Conservation (phyloP, 1,284 basidiomycete genomes). For the Sporisorium iseilematis-ciliati region DNA sequence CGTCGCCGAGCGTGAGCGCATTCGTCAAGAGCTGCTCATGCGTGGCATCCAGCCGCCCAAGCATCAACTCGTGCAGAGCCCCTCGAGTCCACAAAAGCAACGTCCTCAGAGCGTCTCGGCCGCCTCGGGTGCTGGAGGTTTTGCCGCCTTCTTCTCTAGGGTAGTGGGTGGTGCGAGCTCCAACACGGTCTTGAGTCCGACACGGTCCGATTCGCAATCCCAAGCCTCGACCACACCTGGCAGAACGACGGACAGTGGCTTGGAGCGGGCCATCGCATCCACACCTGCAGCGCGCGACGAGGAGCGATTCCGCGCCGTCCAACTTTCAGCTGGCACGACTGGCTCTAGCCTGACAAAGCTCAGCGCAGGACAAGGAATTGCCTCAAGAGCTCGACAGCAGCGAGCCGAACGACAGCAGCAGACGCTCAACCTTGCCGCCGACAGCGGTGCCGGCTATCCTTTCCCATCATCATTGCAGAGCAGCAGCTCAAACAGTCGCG, state of each 20-base stretch:
- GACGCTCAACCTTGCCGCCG: constrained; percentile 38
- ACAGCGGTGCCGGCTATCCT: constrained; percentile 16
- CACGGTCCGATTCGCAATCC: constrained; percentile 25
- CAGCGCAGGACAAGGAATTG: constrained; percentile 32
- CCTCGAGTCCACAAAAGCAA: constrained; percentile 15
- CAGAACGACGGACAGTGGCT: constrained; percentile 13
- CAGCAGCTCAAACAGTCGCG: constrained; percentile 31
- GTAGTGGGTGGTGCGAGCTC: constrained; percentile 47
- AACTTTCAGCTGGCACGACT: constrained; percentile 33
- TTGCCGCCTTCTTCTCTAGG: constrained; percentile 60
- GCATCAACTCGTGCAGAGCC: constrained; percentile 52
- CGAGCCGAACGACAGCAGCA: constrained; percentile 43
- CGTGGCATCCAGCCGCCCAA: constrained; percentile 58
- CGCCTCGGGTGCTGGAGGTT: constrained; percentile 34
- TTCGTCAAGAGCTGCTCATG: constrained; percentile 52
- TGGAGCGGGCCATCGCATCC: constrained; percentile 16
- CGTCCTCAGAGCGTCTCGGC: constrained; percentile 30
- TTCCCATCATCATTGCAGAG: constrained; percentile 32
- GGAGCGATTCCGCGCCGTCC: constrained; percentile 37
- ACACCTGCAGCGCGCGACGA: constrained; percentile 27
- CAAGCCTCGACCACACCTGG: constrained; percentile 30
- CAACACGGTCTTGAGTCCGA: constrained; percentile 19
- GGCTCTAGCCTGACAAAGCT: constrained; percentile 35
- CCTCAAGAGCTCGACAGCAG: constrained; percentile 36
- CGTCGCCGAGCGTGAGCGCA: constrained; percentile 55